Conservation (phyloP, 2,329 filamentous ascomycete species). For the Fusarium kyushuense region DNA sequence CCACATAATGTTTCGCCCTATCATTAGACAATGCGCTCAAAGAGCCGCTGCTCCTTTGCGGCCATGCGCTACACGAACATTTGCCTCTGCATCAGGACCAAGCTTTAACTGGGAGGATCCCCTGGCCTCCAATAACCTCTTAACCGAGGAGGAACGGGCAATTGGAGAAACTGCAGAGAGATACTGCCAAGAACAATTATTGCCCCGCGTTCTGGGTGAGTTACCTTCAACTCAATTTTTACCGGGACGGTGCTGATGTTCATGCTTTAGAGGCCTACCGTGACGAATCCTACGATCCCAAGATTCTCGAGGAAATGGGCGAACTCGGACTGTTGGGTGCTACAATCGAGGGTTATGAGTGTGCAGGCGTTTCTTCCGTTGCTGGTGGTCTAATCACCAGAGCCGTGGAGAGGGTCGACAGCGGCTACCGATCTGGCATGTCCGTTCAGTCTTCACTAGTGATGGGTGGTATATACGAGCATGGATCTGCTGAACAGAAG, state of each 20-base stretch:
- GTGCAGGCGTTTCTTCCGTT: conserved; percentile 87
- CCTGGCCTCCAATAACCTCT: conserved; percentile 76
- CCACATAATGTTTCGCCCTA: conserved; percentile 50
- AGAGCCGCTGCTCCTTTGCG: conserved; percentile 40
- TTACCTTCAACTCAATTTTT: conserved; percentile 5
- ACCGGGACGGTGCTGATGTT: conserved; percentile 19
- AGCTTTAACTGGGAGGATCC: conserved; percentile 94
- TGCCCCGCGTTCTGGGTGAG: conserved; percentile 85
- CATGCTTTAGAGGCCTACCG: conserved; percentile 77
- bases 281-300: conserved; percentile 86
- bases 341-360: conserved; percentile 88
- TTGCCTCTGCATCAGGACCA: conserved; percentile 53
- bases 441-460: conserved; percentile 93
- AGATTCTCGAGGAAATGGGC: conserved; percentile 91
- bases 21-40: conserved; percentile 48
- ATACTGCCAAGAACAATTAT: conserved; percentile 91
- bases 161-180: conserved; percentile 91
- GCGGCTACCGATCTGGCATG: conserved; percentile 92
- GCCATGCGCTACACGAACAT: conserved; percentile 50
- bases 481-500: conserved; percentile 88
- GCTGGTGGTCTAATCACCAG: conserved; percentile 91
- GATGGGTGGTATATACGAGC: conserved; percentile 92
- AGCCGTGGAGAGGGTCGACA: conserved; percentile 91
- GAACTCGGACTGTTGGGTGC: conserved; percentile 89
- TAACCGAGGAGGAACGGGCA: conserved; percentile 91